These are phyloP conservation scores for Auricularia sp. DNA, from an alignment of 768 basidiomycete species.

Conservation along the genomic window DNA sequence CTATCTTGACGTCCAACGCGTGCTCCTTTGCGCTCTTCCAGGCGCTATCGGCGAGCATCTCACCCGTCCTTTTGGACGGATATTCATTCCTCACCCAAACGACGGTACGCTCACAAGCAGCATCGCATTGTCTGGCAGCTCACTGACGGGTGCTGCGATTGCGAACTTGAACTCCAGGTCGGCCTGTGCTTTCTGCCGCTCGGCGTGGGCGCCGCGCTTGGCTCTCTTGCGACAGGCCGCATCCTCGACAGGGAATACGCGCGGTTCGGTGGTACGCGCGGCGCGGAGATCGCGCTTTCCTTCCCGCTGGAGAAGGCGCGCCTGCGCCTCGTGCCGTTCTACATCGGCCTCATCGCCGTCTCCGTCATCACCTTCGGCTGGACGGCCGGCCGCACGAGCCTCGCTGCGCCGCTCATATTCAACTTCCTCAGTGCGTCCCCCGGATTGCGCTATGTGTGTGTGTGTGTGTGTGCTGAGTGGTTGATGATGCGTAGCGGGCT, in stretches of 20 bases:
- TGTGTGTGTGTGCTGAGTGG: background rate
- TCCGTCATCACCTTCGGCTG: slow-evolving; percentile 17
- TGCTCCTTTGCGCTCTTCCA: slow-evolving; percentile 48
- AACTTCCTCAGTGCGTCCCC: slow-evolving; percentile 16
- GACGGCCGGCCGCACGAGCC: slow-evolving; percentile 13
- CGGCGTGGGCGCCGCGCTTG: slow-evolving; percentile 60
- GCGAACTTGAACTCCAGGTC: slow-evolving; percentile 24
- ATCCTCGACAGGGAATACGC: slow-evolving; percentile 60
- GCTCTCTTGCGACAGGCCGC: slow-evolving; percentile 48
- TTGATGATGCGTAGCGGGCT: slow-evolving; percentile 3
- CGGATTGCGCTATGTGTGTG: background rate
- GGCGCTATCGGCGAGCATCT: slow-evolving; percentile 47
- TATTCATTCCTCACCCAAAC: slow-evolving; percentile 56
- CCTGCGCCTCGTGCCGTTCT: slow-evolving; percentile 13
- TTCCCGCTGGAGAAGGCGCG: slow-evolving; percentile 21
- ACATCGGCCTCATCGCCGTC: slow-evolving; percentile 8
- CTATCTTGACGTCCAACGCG: slow-evolving; percentile 44
- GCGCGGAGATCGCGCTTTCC: slow-evolving; percentile 11
- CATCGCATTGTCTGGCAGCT: background rate
- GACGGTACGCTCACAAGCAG: background rate
- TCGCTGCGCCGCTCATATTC: slow-evolving; percentile 18
- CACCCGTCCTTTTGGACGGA: slow-evolving; percentile 44
- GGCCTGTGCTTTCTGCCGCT: slow-evolving; percentile 72
- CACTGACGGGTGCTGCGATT: background rate
- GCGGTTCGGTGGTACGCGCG: slow-evolving; percentile 22